Conservation (phyloP, 306 rosid genomes). For the Erythrophleum fordii region DNA sequence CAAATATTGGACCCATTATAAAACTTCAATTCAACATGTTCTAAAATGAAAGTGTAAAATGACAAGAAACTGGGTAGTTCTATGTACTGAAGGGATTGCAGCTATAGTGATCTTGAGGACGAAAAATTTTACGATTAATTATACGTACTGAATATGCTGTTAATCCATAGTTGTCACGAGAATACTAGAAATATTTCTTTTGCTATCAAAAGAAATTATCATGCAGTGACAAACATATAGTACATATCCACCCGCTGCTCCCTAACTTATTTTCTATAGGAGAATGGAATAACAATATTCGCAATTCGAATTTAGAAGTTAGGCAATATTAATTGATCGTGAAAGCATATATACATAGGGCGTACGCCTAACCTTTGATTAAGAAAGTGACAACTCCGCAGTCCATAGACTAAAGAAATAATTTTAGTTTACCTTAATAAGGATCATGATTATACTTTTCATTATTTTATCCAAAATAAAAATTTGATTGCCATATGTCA, state of each 20-base stretch:
- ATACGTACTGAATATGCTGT: background rate
- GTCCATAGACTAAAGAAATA: background rate
- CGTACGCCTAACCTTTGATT: background rate
- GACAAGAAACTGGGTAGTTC: background rate
- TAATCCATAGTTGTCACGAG: background rate
- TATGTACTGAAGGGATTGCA: background rate
- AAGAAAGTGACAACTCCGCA: background rate
- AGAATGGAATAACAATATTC: too few species aligned
- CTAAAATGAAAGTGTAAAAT: background rate
- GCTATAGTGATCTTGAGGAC: background rate
- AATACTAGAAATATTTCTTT: background rate
- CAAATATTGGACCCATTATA: too few species aligned
- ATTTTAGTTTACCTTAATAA: background rate
- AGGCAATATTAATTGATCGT: background rate
- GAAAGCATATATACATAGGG: background rate
- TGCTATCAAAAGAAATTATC: background rate
- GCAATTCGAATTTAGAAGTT: background rate
- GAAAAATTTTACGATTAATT: background rate
- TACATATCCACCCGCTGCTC: background rate
- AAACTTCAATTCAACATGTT: too few species aligned
- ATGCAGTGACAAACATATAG: background rate
- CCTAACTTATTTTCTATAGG: too few species aligned
- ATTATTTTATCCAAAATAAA: background rate
- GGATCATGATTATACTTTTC: background rate
- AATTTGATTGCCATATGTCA: too few species aligned